Evolutionary conservation across 2,329 filamentous ascomycete species (phyloP).

Genomic region (Penicillium griseofulvum): DNA sequence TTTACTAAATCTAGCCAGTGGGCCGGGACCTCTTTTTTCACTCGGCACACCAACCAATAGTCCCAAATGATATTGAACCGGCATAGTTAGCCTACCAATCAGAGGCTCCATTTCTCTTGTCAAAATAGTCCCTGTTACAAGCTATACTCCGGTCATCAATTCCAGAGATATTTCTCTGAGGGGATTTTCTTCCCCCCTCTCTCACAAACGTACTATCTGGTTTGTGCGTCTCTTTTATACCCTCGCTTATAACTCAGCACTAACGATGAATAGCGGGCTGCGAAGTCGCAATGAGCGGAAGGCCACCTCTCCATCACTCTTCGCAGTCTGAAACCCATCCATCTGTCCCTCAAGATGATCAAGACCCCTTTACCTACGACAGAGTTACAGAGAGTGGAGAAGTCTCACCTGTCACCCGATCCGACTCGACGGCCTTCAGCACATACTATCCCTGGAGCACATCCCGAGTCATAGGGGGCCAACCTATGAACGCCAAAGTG

Average conservation of each 20-base stretch:
- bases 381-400: background rate
- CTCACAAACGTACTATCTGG: background rate
- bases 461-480: background rate
- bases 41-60: background rate
- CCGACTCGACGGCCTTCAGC: background rate
- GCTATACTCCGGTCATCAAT: background rate
- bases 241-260: background rate
- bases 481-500: slow-evolving; percentile 27
- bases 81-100: background rate
- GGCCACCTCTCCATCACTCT: background rate
- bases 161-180: background rate
- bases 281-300: slow-evolving; percentile 4
- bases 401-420: background rate
- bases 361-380: background rate
- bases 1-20: background rate
- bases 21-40: background rate
- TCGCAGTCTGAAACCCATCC: background rate
- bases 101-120: background rate
- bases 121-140: background rate
- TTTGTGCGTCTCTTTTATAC: background rate
- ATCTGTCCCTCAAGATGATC: background rate
- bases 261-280: slow-evolving; percentile 3
- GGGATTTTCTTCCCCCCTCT: background rate
- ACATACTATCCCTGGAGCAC: background rate
- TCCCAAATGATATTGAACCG: background rate